Evolutionary conservation across 192 early-diverging fungal species (phyloP).

Genomic region (Rhizoclosmatium globosum): DNA sequence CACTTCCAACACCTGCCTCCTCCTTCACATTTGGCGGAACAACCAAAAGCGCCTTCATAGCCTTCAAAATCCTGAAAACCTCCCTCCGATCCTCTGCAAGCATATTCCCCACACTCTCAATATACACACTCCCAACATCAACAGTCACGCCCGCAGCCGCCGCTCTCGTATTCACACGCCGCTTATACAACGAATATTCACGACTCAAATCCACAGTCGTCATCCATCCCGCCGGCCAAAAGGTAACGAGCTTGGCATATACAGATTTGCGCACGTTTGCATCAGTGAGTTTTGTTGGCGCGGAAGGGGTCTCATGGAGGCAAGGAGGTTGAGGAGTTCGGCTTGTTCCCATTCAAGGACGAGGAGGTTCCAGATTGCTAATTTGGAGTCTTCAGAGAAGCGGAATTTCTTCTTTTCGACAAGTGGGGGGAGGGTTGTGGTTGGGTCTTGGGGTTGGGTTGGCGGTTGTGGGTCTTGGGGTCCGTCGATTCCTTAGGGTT

Average conservation of each 20-base stretch:
- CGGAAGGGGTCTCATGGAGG: slow-evolving; percentile 1
- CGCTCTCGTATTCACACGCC: slow-evolving; percentile 7
- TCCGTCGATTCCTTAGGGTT: slow-evolving; percentile 17
- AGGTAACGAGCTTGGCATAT: slow-evolving; percentile 33
- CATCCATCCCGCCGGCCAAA: slow-evolving; percentile 39
- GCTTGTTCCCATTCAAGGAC: slow-evolving; percentile 34
- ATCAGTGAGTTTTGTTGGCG: slow-evolving; percentile 14
- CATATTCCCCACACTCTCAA: slow-evolving; percentile 25
- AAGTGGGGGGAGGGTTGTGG: background rate
- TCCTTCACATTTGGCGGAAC: background rate
- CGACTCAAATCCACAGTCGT: slow-evolving; percentile 25
- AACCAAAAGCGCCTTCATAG: slow-evolving; percentile 20
- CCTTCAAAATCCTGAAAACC: slow-evolving; percentile 29
- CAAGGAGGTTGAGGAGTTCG: slow-evolving; percentile 17
- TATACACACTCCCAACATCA: slow-evolving; percentile 1
- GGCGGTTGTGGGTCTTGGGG: slow-evolving; percentile 1
- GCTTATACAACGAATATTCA: slow-evolving; percentile 32
- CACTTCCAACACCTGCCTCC: background rate
- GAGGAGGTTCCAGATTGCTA: slow-evolving; percentile 38
- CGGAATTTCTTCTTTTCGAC: slow-evolving; percentile 36
- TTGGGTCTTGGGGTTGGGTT: background rate
- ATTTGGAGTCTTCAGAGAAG: slow-evolving; percentile 28
- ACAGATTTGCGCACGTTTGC: slow-evolving; percentile 26
- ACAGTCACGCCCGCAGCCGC: background rate
- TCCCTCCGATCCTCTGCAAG: slow-evolving; percentile 5